Evolutionary conservation across 2,329 filamentous ascomycete species (phyloP).

Genomic region (Paramyrothecium sp.): DNA sequence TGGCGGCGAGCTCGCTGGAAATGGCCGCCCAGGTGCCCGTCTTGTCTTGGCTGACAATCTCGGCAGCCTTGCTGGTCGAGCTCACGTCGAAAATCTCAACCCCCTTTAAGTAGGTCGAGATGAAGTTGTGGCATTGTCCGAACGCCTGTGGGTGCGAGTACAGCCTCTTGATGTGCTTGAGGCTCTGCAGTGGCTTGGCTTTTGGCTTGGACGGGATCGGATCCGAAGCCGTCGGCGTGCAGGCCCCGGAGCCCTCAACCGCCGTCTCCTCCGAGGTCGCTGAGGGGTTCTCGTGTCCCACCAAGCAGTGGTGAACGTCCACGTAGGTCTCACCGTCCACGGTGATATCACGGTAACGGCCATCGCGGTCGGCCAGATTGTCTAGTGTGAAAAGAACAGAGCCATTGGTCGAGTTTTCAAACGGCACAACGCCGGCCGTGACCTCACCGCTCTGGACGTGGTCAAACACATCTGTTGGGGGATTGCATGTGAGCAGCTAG

Average conservation of each 20-base stretch:
- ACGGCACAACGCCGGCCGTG: conserved; percentile 79
- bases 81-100: conserved; percentile 81
- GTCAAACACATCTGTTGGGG: conserved; percentile 68
- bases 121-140: conserved; percentile 81
- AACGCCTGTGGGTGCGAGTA: conserved; percentile 96
- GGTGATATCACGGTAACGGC: conserved; percentile 63
- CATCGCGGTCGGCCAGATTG: conserved; percentile 74
- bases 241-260: conserved; percentile 38
- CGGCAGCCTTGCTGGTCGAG: conserved; percentile 82
- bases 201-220: conserved; percentile 44
- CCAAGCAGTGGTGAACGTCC: conserved; percentile 82
- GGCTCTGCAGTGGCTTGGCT: conserved; percentile 44
- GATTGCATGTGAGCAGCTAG: background rate
- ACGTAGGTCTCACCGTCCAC: conserved; percentile 86
- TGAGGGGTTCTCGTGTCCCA: conserved; percentile 49
- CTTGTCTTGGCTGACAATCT: conserved; percentile 64
- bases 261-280: conserved; percentile 22
- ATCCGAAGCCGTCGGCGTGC: conserved; percentile 47
- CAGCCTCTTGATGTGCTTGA: conserved; percentile 68
- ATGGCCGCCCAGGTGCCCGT: conserved; percentile 71
- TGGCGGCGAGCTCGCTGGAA: conserved; percentile 71
- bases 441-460: conserved; percentile 67
- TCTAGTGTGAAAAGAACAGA: conserved; percentile 88
- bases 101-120: conserved; percentile 66
- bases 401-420: conserved; percentile 96